Percentiles rank a stretch among this genome's conserved stretches.
Conservation (phyloP, 108 stramenopile species). For the Chaetoceros tenuissimus region DNA sequence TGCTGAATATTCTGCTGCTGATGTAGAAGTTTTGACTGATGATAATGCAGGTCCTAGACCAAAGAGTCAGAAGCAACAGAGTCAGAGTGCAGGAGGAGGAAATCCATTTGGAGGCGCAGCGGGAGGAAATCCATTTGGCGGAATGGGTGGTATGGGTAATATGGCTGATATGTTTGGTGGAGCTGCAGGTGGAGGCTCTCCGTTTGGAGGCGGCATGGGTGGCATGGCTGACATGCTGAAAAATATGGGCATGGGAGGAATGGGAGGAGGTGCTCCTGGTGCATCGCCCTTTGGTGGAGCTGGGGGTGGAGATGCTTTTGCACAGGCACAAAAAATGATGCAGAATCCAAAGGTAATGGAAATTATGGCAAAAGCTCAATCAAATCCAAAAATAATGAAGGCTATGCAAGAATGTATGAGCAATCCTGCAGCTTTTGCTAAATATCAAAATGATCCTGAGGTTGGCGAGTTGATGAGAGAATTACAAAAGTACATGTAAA, state of each 20-base stretch:
- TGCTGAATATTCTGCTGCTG: slow-evolving; percentile 44
- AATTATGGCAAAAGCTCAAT: slow-evolving; percentile 64
- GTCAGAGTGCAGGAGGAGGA: slow-evolving; percentile 10
- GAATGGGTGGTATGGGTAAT: slow-evolving; percentile 38
- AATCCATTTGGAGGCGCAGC: slow-evolving; percentile 41
- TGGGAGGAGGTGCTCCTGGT: slow-evolving; percentile 25
- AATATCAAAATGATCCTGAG: slow-evolving; percentile 78
- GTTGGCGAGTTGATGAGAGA: slow-evolving; percentile 59
- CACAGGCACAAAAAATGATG: slow-evolving; percentile 69
- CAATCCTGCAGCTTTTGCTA: slow-evolving; percentile 71
- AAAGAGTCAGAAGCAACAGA: slow-evolving; percentile 15
- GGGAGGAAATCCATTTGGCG: slow-evolving; percentile 25
- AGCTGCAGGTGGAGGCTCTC: slow-evolving; percentile 14
- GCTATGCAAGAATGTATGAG: slow-evolving; percentile 81
- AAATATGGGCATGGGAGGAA: slow-evolving; percentile 23
- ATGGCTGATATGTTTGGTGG: slow-evolving; percentile 72
- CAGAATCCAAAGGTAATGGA: slow-evolving; percentile 69
- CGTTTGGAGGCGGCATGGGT: slow-evolving; percentile 17
- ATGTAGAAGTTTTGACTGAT: slow-evolving; percentile 77
- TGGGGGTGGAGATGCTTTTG: slow-evolving; percentile 45
- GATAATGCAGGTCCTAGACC: slow-evolving; percentile 40
- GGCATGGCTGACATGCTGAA: slow-evolving; percentile 7
- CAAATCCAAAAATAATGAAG: slow-evolving; percentile 53
- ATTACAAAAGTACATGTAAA: slow-evolving; percentile 46
- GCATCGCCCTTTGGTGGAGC: slow-evolving; percentile 27